phyloP scores from a whole-genome alignment of 768 basidiomycete genomes.

The Sistotremastrum niveocremeum region DNA sequence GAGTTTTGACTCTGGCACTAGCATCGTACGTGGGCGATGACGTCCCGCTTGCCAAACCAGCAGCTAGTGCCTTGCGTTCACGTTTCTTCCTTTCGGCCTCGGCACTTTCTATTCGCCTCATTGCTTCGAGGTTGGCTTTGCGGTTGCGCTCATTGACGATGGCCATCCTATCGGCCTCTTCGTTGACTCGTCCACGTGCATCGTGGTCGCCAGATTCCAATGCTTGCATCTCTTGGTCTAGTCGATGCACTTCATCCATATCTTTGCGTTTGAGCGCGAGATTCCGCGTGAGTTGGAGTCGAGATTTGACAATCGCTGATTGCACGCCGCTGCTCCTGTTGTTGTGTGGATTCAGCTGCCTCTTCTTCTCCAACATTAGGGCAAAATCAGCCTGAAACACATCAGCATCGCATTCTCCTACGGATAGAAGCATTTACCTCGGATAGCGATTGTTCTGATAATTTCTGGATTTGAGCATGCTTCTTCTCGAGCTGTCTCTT shows the following conservation, averaged over 20 bases:
- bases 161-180: conserved; percentile 42
- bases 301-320: conserved; percentile 41
- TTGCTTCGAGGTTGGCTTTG: conserved; percentile 67
- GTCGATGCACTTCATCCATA: conserved; percentile 37
- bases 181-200: conserved; percentile 10
- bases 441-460: conserved; percentile 52
- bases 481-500: conserved; percentile 57
- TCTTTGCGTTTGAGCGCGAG: conserved; percentile 70
- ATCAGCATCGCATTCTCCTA: conserved; percentile 6
- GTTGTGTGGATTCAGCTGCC: conserved; percentile 18
- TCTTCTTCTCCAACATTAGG: conserved; percentile 16
- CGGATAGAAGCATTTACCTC: conserved; percentile 40
- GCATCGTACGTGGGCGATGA: conserved; percentile 36
- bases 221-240: conserved; percentile 53
- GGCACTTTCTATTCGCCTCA: conserved; percentile 60
- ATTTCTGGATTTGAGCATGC: conserved; percentile 41
- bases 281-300: conserved; percentile 56
- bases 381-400: not conserved
- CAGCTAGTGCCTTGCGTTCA: conserved; percentile 44
- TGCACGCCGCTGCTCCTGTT: conserved; percentile 7
- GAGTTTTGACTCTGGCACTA: conserved; percentile 53
- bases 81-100: conserved; percentile 57
- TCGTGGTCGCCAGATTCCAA: conserved; percentile 18
- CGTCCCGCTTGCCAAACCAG: conserved; percentile 21
- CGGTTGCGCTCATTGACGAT: conserved; percentile 86